These are phyloP conservation scores for Akanthomyces uredinophilus DNA, from an alignment of 2,329 filamentous ascomycete species.

Conservation along the genomic window DNA sequence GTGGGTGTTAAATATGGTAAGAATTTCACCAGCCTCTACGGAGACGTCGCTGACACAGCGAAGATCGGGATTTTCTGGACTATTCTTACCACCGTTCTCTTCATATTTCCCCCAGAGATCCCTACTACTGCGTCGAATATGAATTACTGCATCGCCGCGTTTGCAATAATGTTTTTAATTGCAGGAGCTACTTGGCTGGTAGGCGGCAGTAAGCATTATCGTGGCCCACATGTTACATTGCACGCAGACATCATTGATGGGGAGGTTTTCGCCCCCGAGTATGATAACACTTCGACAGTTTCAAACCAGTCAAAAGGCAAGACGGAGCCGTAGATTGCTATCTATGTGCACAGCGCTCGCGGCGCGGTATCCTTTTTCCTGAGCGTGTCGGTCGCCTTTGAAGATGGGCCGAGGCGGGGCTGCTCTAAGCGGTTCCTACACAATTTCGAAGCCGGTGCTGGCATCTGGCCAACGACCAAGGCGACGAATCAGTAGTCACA, in stretches of 20 bases:
- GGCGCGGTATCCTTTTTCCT: neutral
- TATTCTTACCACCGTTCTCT: constrained; percentile 61
- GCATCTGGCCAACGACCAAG: neutral
- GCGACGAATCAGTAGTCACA: neutral
- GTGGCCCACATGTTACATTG: neutral
- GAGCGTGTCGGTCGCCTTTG: neutral
- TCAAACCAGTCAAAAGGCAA: neutral
- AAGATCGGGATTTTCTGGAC: constrained; percentile 55
- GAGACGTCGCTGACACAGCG: constrained; percentile 3
- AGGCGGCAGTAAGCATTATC: constrained; percentile 44
- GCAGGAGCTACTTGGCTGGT: constrained; percentile 39
- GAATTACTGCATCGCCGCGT: constrained; percentile 52
- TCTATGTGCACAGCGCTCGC: no score
- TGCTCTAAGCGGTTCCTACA: no score
- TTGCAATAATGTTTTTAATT: constrained; percentile 43
- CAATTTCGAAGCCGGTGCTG: no score
- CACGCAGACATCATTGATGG: neutral
- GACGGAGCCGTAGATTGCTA: neutral
- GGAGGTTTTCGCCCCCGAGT: neutral
- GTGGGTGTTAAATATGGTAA: constrained; percentile 1
- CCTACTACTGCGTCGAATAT: constrained; percentile 63
- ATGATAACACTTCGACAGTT: neutral
- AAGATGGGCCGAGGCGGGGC: no score
- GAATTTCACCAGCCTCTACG: neutral
- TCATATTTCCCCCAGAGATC: constrained; percentile 6